Conservation (phyloP, 208 protist species). For the Crithidia sp. region DNA sequence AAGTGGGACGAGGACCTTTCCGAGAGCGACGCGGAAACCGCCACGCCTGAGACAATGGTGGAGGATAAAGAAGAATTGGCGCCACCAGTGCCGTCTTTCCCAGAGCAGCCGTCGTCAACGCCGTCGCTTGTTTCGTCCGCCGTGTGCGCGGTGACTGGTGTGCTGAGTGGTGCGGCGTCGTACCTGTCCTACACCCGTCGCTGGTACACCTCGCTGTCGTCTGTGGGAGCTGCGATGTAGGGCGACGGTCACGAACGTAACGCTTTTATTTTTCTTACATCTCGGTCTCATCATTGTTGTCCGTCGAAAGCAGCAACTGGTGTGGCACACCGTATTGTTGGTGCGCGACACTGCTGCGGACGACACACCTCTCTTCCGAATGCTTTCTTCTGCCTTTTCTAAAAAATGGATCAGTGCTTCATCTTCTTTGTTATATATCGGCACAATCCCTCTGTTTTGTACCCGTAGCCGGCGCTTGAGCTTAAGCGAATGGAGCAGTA, state of each 20-base stretch:
- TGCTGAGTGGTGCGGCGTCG: not conserved
- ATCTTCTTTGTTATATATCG: too few relatives aligned
- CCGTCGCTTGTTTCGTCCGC: not conserved
- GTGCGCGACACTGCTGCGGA: not conserved
- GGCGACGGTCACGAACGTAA: not conserved
- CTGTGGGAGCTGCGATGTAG: constrained; percentile 4
- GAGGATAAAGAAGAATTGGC: not conserved
- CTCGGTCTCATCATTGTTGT: too few relatives aligned
- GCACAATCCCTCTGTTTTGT: too few relatives aligned
- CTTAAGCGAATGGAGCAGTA: not conserved
- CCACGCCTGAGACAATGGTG: not conserved
- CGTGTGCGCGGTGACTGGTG: not conserved
- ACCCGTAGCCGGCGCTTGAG: too few relatives aligned
- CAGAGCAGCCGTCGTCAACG: too few relatives aligned
- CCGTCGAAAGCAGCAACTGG: not conserved
- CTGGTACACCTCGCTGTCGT: constrained; percentile 13
- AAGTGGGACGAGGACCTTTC: constrained; percentile 11
- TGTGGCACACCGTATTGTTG: not conserved
- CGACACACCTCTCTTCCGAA: not conserved
- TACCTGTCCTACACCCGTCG: constrained; percentile 8
- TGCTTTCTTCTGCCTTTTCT: not conserved
- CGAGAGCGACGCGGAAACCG: not conserved
- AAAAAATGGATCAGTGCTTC: not conserved
- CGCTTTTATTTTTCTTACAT: not conserved
- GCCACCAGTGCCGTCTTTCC: too few relatives aligned